These are phyloP conservation scores for Evernia prunastri DNA, from an alignment of 495 filamentous ascomycete genomes.

Conservation along the genomic window DNA sequence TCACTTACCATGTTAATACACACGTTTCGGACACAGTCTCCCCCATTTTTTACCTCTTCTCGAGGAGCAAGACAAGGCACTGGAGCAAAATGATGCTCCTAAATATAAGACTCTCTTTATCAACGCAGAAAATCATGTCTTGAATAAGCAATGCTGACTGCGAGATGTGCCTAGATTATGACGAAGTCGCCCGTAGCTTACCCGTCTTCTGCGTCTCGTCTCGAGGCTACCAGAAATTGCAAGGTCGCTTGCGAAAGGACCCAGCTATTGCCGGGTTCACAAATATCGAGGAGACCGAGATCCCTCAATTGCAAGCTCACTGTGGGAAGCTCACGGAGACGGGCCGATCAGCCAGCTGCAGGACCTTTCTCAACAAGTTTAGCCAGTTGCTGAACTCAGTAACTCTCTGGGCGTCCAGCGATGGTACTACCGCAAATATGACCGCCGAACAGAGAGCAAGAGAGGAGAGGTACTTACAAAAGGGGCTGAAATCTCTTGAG, in stretches of 20 bases:
- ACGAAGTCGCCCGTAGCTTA: slow-evolving; percentile 44
- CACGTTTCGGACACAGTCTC: no score
- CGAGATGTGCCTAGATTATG: no score
- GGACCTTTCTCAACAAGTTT: slow-evolving; percentile 44
- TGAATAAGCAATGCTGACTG: no score
- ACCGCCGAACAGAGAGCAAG: slow-evolving; percentile 35
- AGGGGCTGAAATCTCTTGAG: slow-evolving; percentile 40
- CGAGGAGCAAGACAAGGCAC: no score
- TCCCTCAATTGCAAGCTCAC: slow-evolving; percentile 51
- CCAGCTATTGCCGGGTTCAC: slow-evolving; percentile 42
- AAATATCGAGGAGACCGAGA: slow-evolving; percentile 45
- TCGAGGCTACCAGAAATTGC: slow-evolving; percentile 53
- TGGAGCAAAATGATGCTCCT: no score
- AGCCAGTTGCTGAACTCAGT: slow-evolving; percentile 47
- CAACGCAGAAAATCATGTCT: no score
- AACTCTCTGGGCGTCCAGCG: slow-evolving; percentile 44
- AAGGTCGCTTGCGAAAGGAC: slow-evolving; percentile 47
- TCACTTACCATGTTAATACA: no score
- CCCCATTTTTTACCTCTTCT: no score
- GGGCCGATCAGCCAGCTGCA: slow-evolving; percentile 38
- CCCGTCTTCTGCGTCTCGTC: slow-evolving; percentile 53
- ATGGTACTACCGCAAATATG: slow-evolving; percentile 38
- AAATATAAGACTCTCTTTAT: no score
- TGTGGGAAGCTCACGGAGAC: slow-evolving; percentile 48
- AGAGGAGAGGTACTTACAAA: slow-evolving; percentile 39